Evolutionary conservation across 345 rosid species (phyloP).

Genomic region (Bretschneidera sinensis): DNA sequence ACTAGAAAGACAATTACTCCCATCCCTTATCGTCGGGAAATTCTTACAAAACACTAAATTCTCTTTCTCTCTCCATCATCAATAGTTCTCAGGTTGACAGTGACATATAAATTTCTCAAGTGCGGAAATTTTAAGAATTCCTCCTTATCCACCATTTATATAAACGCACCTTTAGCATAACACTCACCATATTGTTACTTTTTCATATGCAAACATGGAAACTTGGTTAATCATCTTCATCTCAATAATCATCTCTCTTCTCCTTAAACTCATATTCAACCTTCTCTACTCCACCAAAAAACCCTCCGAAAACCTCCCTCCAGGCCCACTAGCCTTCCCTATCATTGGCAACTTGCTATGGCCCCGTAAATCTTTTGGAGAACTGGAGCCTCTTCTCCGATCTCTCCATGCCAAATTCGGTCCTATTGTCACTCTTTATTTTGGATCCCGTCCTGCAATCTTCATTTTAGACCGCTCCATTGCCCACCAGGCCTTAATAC

Average conservation of each 20-base stretch:
- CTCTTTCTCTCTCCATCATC: too few relatives aligned
- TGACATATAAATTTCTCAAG: too few relatives aligned
- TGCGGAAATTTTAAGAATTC: too few relatives aligned
- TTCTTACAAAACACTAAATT: too few relatives aligned
- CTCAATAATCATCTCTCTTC: neutral
- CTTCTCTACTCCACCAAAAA: constrained; percentile 1
- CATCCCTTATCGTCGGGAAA: too few relatives aligned
- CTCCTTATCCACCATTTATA: too few relatives aligned
- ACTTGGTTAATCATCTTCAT: constrained; percentile 17
- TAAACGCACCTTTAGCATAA: too few relatives aligned
- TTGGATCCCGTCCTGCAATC: constrained; percentile 22
- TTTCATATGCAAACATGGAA: constrained; percentile 25
- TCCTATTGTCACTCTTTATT: constrained; percentile 22
- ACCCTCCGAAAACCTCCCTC: constrained; percentile 20
- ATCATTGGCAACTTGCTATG: constrained; percentile 31
- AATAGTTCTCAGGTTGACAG: too few relatives aligned
- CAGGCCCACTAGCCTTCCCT: constrained; percentile 20
- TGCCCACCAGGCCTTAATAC: too few relatives aligned
- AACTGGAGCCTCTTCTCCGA: too few relatives aligned
- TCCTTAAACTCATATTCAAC: constrained; percentile 15
- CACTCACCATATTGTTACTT: too few relatives aligned
- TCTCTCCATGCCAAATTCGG: constrained; percentile 22
- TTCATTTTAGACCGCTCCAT: constrained; percentile 20
- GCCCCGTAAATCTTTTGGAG: constrained; percentile 22
- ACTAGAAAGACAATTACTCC: too few relatives aligned